Percentiles rank a stretch among this genome's conserved stretches.
phyloP scores from a whole-genome alignment of 352 stramenopile genomes.

The Phytophthora europaea region DNA sequence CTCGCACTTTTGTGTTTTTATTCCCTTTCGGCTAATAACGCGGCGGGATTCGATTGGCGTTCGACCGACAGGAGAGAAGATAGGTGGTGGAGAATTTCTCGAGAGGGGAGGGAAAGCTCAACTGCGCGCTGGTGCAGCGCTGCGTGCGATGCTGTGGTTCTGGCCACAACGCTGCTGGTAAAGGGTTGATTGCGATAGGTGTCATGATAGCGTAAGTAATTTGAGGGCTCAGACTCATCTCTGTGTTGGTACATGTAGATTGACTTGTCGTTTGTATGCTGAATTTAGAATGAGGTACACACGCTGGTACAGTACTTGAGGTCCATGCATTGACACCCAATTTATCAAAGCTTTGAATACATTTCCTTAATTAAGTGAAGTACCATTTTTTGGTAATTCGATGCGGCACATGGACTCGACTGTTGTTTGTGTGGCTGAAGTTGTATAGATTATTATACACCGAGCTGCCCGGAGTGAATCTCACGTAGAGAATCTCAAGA shows the following conservation, averaged over 20 bases:
- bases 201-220: background rate
- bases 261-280: constrained; percentile 19
- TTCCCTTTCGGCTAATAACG: background rate
- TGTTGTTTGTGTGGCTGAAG: background rate
- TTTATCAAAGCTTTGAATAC: no score
- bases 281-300: background rate
- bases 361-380: no score
- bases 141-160: background rate
- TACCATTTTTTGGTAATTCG: no score
- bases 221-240: constrained; percentile 13
- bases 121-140: background rate
- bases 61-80: constrained; percentile 9
- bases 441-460: background rate
- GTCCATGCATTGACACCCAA: no score
- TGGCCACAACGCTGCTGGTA: constrained; percentile 19
- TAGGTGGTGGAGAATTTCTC: constrained; percentile 19
- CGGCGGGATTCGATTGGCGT: constrained; percentile 1
- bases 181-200: constrained; percentile 23
- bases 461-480: background rate
- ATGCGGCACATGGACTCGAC: no score
- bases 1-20: background rate
- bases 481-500: background rate
- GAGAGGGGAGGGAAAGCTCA: constrained; percentile 10
- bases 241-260: constrained; percentile 6
- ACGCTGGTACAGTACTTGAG: no score